Evolutionary conservation across 2,329 filamentous ascomycete species (phyloP).

Genomic region (Paracoccidioides brasiliensis): DNA sequence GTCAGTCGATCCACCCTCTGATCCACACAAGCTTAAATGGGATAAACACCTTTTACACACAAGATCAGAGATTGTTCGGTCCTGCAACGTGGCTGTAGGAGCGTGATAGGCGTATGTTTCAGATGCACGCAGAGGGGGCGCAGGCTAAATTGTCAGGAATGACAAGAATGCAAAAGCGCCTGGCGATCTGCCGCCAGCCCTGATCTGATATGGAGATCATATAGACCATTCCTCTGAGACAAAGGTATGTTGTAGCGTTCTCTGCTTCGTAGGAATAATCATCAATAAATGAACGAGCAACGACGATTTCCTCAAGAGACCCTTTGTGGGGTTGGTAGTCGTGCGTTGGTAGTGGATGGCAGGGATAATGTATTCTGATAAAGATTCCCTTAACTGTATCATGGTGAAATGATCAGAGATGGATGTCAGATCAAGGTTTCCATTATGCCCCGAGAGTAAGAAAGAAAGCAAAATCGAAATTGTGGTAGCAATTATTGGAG

Average conservation of each 20-base stretch:
- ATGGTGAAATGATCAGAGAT: background rate
- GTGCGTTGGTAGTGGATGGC: background rate
- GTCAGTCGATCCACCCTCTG: background rate
- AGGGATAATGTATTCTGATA: background rate
- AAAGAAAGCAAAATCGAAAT: no score
- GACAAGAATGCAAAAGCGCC: background rate
- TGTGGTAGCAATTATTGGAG: no score
- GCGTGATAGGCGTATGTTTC: background rate
- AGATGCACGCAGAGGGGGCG: background rate
- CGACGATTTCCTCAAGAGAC: background rate
- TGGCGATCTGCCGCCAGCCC: background rate
- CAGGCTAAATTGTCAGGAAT: background rate
- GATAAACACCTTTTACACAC: background rate
- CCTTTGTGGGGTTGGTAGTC: background rate
- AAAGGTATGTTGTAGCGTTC: background rate
- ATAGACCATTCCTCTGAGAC: background rate
- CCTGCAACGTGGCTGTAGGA: background rate
- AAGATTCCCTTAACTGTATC: background rate
- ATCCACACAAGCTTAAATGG: background rate
- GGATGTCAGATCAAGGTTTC: no score
- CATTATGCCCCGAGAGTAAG: no score
- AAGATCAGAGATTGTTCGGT: background rate
- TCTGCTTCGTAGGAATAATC: no score
- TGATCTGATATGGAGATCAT: background rate
- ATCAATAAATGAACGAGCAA: no score